Base-by-base conservation (phyloP, 129 eudicot genomes). In the Flaveria robusta region DNA sequence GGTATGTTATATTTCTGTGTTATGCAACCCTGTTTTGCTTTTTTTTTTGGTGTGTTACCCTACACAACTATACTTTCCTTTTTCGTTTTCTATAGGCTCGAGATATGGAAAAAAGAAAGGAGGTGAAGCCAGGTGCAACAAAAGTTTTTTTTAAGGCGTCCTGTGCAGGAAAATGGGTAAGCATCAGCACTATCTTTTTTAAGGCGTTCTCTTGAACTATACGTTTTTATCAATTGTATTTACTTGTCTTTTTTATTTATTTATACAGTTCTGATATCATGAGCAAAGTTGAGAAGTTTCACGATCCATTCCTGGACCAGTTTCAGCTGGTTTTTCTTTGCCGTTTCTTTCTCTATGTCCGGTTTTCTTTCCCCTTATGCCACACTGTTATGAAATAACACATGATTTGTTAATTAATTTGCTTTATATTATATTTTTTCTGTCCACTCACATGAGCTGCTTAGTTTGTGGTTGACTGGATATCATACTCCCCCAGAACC, bases 231-330 rank as follows among this genome's bases (percentile, higher is more conserved):
- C 27, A 24, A 24, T 0, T 24, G 27, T 24, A 24, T 24, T 24
- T 24, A 24, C 27, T 24, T 24, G 1, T 24, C 27, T 24, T 37
- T 3, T 37, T 37, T 37, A 37, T 63, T 41, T 62, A 10, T 54
- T 15, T 63, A 12, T 41, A 42, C 76, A 94, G 99, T 71, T 79
- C 85, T 78, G 99, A 94, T 50, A 55, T 81, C 51, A 97, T 26
- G 97, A 91, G 85, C 99, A 84, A 82, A 94, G 98, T 84, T 97
- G 93, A 43, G 98, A 94, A 78, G 80, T 91, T 64, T 81, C 96
- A 62, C 77, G 93, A 68, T 85, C 96, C 41, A 74, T 87, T 54
- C 43, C 89, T 81, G 91, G 85, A 20, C 93, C 96, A 14, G 74
- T 63, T 80, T 84, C 70, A 89, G 70, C 76, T 89, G 97, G 98